phyloP scores from a whole-genome alignment of 140 eudicot genomes.

The Stevia rebaudiana region DNA sequence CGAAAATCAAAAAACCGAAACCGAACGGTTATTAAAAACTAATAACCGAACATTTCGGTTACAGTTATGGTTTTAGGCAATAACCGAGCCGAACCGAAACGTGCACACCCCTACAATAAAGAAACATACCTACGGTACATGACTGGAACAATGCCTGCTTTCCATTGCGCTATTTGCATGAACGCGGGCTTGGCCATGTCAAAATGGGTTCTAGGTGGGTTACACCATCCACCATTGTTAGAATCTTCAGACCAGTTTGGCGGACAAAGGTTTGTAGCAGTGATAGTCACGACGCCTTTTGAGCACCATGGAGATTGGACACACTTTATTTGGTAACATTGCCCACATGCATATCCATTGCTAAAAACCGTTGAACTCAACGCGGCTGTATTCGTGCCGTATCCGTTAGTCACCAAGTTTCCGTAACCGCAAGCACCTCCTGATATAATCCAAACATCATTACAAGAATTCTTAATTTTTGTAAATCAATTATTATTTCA shows the following conservation, averaged over 20 bases:
- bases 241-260: slow-evolving; percentile 61
- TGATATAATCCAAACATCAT: slow-evolving; percentile 12
- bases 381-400: slow-evolving; percentile 81
- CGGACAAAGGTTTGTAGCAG: slow-evolving; percentile 90
- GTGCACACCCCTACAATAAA: too few relatives aligned
- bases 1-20: too few relatives aligned
- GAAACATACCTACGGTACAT: slow-evolving; percentile 58
- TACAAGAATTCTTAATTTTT: too few relatives aligned
- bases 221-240: slow-evolving; percentile 89
- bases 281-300: slow-evolving; percentile 39
- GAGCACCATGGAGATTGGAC: slow-evolving; percentile 54
- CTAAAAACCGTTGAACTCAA: slow-evolving; percentile 65
- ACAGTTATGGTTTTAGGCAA: too few relatives aligned
- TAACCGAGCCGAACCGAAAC: too few relatives aligned
- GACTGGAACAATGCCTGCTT: slow-evolving; percentile 85
- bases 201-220: slow-evolving; percentile 79
- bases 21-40: too few relatives aligned
- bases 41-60: too few relatives aligned
- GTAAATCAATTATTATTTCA: too few relatives aligned
- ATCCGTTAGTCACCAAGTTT: slow-evolving; percentile 58
- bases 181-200: slow-evolving; percentile 90
- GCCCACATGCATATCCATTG: slow-evolving; percentile 82
- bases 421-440: slow-evolving; percentile 99
- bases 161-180: slow-evolving; percentile 76
- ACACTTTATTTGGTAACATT: slow-evolving; percentile 72